A percentile compares a stretch with the other conserved stretches of the same genome.
Evolutionary conservation across 2,329 filamentous ascomycete species (phyloP).

Genomic region (Paracorniculantispora psalliotae): DNA sequence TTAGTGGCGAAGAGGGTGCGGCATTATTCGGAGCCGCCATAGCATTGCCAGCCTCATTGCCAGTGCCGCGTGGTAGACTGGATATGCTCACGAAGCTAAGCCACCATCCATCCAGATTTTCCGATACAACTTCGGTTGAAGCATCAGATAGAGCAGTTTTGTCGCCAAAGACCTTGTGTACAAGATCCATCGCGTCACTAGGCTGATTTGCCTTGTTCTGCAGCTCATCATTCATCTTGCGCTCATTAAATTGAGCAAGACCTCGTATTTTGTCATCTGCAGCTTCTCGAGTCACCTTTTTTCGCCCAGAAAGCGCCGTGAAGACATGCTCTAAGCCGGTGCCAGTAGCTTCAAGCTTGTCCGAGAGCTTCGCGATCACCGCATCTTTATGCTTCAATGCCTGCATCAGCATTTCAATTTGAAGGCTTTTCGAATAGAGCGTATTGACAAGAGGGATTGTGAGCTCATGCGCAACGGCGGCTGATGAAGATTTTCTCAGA

Average conservation of each 20-base stretch:
- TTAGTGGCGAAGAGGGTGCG: slow-evolving; percentile 13
- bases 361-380: slow-evolving; percentile 45
- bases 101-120: slow-evolving; percentile 46
- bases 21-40: neutral
- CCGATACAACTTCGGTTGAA: slow-evolving; percentile 27
- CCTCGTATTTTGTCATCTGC: slow-evolving; percentile 48
- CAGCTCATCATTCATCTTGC: slow-evolving; percentile 33
- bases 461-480: slow-evolving; percentile 42
- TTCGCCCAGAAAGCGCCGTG: slow-evolving; percentile 43
- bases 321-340: slow-evolving; percentile 51
- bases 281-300: slow-evolving; percentile 37
- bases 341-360: slow-evolving; percentile 50
- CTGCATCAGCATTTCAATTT: slow-evolving; percentile 39
- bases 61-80: slow-evolving; percentile 17
- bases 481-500: slow-evolving; percentile 42
- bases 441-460: slow-evolving; percentile 48
- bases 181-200: slow-evolving; percentile 31
- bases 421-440: slow-evolving; percentile 34
- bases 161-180: slow-evolving; percentile 38
- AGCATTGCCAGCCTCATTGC: slow-evolving; percentile 4
- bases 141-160: slow-evolving; percentile 27
- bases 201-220: slow-evolving; percentile 21
- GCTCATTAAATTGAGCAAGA: slow-evolving; percentile 43
- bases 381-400: slow-evolving; percentile 47
- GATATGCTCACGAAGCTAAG: slow-evolving; percentile 32